Evolutionary conservation across 768 basidiomycete species (phyloP).

Genomic region (Aureoboletus auriporus): DNA sequence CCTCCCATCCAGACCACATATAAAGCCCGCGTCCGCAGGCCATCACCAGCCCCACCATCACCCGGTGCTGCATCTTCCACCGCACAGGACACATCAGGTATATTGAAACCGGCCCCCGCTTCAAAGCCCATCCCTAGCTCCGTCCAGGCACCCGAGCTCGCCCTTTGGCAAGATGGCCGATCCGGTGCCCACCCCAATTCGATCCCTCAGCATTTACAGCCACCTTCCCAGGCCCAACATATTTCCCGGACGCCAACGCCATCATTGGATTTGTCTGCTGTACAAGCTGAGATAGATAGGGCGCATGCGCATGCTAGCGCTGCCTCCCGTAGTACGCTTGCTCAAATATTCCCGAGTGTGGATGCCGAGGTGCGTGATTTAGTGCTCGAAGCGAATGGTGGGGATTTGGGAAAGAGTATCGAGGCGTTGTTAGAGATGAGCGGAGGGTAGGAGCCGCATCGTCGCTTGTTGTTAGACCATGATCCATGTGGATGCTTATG

Average conservation of each 20-base stretch:
- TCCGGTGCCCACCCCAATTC: slow-evolving; percentile 13
- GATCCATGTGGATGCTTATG: neutral
- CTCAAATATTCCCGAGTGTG: slow-evolving; percentile 83
- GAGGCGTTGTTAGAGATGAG: slow-evolving; percentile 79
- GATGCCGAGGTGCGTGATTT: slow-evolving; percentile 83
- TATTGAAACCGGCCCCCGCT: neutral
- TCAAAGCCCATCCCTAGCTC: slow-evolving; percentile 37
- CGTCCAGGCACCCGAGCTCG: slow-evolving; percentile 45
- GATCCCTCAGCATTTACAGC: slow-evolving; percentile 28
- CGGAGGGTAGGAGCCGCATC: slow-evolving; percentile 11
- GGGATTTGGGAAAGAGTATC: slow-evolving; percentile 87
- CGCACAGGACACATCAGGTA: slow-evolving; percentile 47
- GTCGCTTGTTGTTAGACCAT: neutral
- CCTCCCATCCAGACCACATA: slow-evolving; percentile 61
- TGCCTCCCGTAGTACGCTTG: slow-evolving; percentile 70
- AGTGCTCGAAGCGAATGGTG: slow-evolving; percentile 86
- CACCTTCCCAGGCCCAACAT: slow-evolving; percentile 46
- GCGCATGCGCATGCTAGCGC: slow-evolving; percentile 71
- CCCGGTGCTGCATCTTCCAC: slow-evolving; percentile 14
- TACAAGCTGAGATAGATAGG: slow-evolving; percentile 74
- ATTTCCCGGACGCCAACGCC: slow-evolving; percentile 72
- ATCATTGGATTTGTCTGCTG: slow-evolving; percentile 60
- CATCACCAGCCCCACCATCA: slow-evolving; percentile 38
- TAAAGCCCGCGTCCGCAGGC: slow-evolving; percentile 63
- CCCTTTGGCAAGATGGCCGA: slow-evolving; percentile 41